Conservation (phyloP, 257 asterid genomes). For the Pogostemon cablin region DNA sequence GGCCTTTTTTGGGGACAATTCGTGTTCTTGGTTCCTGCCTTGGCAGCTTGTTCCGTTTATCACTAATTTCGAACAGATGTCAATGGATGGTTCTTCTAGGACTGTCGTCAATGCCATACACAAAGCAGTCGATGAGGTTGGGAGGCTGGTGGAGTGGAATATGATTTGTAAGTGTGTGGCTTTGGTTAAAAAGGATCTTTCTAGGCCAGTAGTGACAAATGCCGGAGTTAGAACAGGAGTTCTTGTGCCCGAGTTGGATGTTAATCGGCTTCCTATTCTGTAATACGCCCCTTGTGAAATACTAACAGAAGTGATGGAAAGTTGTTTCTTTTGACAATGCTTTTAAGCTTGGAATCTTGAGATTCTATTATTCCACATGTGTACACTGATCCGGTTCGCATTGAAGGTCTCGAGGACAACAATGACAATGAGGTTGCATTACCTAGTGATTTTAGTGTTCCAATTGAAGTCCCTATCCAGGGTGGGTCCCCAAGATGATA, state of each 20-base stretch:
- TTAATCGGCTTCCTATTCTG: slow-evolving; percentile 42
- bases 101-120: slow-evolving; percentile 50
- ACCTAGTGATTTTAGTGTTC: slow-evolving; percentile 34
- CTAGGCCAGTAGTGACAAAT: slow-evolving; percentile 47
- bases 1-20: slow-evolving; percentile 68
- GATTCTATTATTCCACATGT: slow-evolving; percentile 46
- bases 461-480: slow-evolving; percentile 43
- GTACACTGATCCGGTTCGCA: slow-evolving; percentile 42
- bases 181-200: slow-evolving; percentile 38
- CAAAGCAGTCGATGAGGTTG: slow-evolving; percentile 53
- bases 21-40: slow-evolving; percentile 78
- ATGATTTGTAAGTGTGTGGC: slow-evolving; percentile 57
- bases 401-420: slow-evolving; percentile 74
- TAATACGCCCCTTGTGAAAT: slow-evolving; percentile 48
- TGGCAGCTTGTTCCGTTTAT: slow-evolving; percentile 63
- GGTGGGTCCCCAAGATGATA: slow-evolving; percentile 52
- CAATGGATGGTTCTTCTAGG: slow-evolving; percentile 39
- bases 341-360: slow-evolving; percentile 56
- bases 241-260: slow-evolving; percentile 55
- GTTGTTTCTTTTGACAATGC: slow-evolving; percentile 33
- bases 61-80: slow-evolving; percentile 52
- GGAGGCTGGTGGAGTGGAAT: slow-evolving; percentile 49
- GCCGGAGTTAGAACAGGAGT: slow-evolving; percentile 59
- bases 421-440: slow-evolving; percentile 10
- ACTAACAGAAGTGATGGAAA: slow-evolving; percentile 35